Evolutionary conservation across 495 filamentous ascomycete genomes (phyloP), one percentile per base, ranked within the genome.

Genomic region (Aspergillus diversus): DNA sequence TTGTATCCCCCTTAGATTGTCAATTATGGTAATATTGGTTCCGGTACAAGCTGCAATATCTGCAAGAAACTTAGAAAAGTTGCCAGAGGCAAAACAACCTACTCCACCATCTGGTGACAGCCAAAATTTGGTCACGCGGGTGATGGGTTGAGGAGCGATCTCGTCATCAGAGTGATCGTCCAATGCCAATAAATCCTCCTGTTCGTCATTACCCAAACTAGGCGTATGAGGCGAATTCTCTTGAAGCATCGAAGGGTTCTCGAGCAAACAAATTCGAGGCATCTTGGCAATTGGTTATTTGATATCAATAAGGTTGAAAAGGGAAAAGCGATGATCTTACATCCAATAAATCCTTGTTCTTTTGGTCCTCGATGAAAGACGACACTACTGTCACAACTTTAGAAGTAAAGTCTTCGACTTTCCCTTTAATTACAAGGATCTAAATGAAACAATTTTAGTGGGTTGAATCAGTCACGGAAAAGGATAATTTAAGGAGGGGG

Each of bases 281-380:
- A 65, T 63, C 70, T 73, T 27, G 1, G 31, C 37, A 32, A 13
- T n/a, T 15, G 9, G 8, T 16, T 59, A 1, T 31, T 32, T 16
- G 17, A 7, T 7, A 27, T 66, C 15, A 61, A 57, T 50, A 55
- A 3, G 32, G 9, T 13, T n/a, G 5, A 6, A 7, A 32, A 17
- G 33, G 15, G 43, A 1, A 6, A 42, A 7, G 27, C 58, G 5
- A 42, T 16, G 5, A 9, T 50, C 66, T 17, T 61, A 75, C 73
- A 61, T 73, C 69, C 12, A 73, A 48, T 5, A 73, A 55, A 49
- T 75, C 68, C 34, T 71, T 70, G 16, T 64, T 55, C 12, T 43
- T 64, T 9, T 75, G 64, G 6, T 63, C 50, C 13, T 69, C 64
- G 49, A 75, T 67, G 27, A 69, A 70, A 4, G 35, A 33, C 2